Evolutionary conservation across 108 stramenopile species (phyloP).

Genomic region (Tribonema minus): DNA sequence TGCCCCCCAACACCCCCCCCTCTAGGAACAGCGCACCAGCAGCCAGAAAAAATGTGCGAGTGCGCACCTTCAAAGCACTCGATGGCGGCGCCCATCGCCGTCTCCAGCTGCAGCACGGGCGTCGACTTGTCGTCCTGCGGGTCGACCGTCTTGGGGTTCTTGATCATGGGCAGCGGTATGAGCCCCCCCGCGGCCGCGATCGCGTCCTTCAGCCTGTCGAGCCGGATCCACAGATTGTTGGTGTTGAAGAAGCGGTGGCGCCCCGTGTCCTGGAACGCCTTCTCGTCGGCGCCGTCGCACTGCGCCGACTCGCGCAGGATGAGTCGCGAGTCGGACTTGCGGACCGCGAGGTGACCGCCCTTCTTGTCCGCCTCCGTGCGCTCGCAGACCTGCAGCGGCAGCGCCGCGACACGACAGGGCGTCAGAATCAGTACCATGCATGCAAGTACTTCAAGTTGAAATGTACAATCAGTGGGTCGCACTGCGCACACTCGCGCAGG

Average conservation of each 20-base stretch:
- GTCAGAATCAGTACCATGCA: too few relatives aligned
- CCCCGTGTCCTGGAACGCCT: conserved; percentile 85
- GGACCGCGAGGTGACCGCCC: conserved; percentile 93
- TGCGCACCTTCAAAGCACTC: too few relatives aligned
- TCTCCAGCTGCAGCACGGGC: conserved; percentile 92
- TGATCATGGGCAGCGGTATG: conserved; percentile 97
- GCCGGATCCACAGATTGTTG: conserved; percentile 98
- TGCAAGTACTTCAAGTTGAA: too few relatives aligned
- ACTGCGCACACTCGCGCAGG: conserved; percentile 97
- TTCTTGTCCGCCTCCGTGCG: conserved; percentile 97
- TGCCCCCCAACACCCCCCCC: too few relatives aligned
- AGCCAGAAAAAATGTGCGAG: too few relatives aligned
- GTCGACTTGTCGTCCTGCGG: conserved; percentile 92
- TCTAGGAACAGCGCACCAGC: too few relatives aligned
- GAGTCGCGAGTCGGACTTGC: conserved; percentile 76
- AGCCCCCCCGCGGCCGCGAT: conserved; percentile 82
- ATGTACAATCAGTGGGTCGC: conserved; percentile 66
- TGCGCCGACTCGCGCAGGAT: conserved; percentile 96
- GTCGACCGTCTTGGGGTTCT: conserved; percentile 95
- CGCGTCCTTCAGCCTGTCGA: conserved; percentile 90
- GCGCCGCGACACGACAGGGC: too few relatives aligned
- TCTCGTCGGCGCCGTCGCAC: conserved; percentile 93
- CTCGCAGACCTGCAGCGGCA: conserved; percentile 24
- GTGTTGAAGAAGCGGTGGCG: conserved; percentile 98
- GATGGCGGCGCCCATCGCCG: conserved; percentile 98